These are phyloP conservation scores for Carallia brachiata DNA, from an alignment of 345 rosid species.

Conservation along the genomic window DNA sequence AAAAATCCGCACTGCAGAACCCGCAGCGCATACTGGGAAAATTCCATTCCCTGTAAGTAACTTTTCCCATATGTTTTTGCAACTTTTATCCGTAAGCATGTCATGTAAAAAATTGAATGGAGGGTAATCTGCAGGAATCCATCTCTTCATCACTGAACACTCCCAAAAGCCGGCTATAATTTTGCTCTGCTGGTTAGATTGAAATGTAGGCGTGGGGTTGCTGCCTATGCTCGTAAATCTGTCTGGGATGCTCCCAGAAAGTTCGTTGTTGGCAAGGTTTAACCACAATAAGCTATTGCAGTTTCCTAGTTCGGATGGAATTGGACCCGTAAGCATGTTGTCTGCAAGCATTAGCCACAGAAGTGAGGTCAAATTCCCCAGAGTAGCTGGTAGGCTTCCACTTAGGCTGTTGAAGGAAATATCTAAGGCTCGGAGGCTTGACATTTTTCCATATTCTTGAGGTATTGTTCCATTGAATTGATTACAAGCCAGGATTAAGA, in stretches of 20 bases:
- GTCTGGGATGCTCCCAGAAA: constrained; percentile 58
- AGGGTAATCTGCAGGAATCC: constrained; percentile 92
- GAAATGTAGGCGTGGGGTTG: constrained; percentile 53
- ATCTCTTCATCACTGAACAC: constrained; percentile 76
- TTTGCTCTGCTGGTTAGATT: constrained; percentile 38
- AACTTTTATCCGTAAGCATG: constrained; percentile 66
- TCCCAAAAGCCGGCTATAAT: constrained; percentile 62
- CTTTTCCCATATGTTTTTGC: constrained; percentile 73
- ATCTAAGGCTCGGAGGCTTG: constrained; percentile 69
- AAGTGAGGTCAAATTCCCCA: constrained; percentile 70
- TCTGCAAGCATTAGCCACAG: constrained; percentile 94
- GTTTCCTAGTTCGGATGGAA: constrained; percentile 69
- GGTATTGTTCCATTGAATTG: constrained; percentile 68
- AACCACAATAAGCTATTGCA: constrained; percentile 88
- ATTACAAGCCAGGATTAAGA: constrained; percentile 61
- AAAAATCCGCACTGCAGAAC: constrained; percentile 30
- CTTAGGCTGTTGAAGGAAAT: constrained; percentile 69
- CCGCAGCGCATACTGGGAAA: constrained; percentile 54
- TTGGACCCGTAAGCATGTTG: constrained; percentile 59
- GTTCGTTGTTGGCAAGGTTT: constrained; percentile 74
- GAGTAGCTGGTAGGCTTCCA: constrained; percentile 60
- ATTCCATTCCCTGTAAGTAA: constrained; percentile 68
- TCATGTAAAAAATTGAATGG: constrained; percentile 73
- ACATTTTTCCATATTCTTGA: constrained; percentile 57
- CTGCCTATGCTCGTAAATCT: constrained; percentile 61